These are phyloP conservation scores for Cercospora nicotianae DNA, from an alignment of 2,329 filamentous ascomycete species.

Conservation along the genomic window DNA sequence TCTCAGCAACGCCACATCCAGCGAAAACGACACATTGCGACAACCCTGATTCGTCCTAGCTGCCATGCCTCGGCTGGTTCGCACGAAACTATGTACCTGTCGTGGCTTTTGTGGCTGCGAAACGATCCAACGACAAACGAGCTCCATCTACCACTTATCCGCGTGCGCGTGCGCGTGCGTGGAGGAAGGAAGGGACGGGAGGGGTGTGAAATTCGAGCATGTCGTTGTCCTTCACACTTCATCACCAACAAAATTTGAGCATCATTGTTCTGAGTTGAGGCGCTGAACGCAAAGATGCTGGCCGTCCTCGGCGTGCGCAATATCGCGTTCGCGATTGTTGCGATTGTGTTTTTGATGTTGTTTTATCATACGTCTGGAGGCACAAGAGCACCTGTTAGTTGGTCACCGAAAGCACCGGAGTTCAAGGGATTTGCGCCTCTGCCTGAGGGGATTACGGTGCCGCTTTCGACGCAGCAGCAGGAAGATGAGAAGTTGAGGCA, in stretches of 20 bases:
- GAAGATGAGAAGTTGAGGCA: not conserved
- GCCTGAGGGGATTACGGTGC: slow-evolving; percentile 1
- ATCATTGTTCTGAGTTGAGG: not conserved
- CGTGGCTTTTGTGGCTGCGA: not conserved
- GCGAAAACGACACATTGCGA: not conserved
- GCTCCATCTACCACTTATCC: not conserved
- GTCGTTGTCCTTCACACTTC: too few relatives aligned
- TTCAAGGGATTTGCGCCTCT: slow-evolving; percentile 11
- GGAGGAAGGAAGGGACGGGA: not conserved
- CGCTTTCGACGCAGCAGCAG: not conserved
- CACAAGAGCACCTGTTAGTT: not conserved
- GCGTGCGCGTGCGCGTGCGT: not conserved
- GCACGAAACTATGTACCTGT: not conserved
- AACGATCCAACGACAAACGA: not conserved
- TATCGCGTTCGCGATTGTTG: not conserved
- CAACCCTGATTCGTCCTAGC: not conserved
- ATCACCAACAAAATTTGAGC: too few relatives aligned
- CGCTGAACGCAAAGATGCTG: not conserved
- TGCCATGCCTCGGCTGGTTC: not conserved
- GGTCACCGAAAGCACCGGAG: not conserved
- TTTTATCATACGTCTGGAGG: slow-evolving; percentile 10
- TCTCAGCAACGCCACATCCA: slow-evolving; percentile 2
- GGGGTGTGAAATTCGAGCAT: too few relatives aligned
- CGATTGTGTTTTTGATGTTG: not conserved
- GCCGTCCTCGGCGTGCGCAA: slow-evolving; percentile 5